Conservation (phyloP, 768 basidiomycete genomes). For the Rhizopogon sp. region DNA sequence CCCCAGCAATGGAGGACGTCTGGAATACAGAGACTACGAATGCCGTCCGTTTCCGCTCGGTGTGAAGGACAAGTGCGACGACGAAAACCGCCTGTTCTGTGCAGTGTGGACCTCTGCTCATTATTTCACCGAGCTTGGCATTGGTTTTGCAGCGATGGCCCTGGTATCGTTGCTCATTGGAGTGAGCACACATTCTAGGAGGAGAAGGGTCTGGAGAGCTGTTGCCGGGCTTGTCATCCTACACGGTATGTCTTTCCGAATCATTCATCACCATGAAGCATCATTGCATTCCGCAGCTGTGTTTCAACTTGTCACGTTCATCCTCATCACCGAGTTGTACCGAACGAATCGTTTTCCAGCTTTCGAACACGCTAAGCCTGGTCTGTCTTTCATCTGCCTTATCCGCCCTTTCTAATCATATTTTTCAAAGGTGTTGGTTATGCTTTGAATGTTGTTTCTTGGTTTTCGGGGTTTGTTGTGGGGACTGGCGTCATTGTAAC, state of each 20-base stretch:
- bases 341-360: conserved; percentile 37
- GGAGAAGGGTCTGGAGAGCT: conserved; percentile 73
- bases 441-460: conserved; percentile 53
- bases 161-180: conserved; percentile 59
- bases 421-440: conserved; percentile 51
- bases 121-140: conserved; percentile 58
- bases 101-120: conserved; percentile 67
- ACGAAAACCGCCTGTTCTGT: conserved; percentile 57
- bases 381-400: conserved; percentile 31
- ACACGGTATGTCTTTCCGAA: conserved; percentile 39
- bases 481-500: conserved; percentile 52
- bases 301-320: conserved; percentile 58
- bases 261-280: neutral
- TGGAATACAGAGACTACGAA: conserved; percentile 50
- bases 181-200: conserved; percentile 65
- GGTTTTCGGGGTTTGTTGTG: conserved; percentile 52
- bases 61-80: conserved; percentile 40
- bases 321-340: conserved; percentile 59
- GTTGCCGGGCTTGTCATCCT: conserved; percentile 60
- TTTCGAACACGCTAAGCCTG: conserved; percentile 56
- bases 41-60: conserved; percentile 65
- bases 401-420: conserved; percentile 1
- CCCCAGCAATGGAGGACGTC: conserved; percentile 33
- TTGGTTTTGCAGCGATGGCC: conserved; percentile 59
- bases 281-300: conserved; percentile 32